A percentile compares a stretch with the other conserved stretches of the same genome.
Evolutionary conservation across 75 land plant genomes (phyloP).

Genomic region (Chamaecyparis obtusa): DNA sequence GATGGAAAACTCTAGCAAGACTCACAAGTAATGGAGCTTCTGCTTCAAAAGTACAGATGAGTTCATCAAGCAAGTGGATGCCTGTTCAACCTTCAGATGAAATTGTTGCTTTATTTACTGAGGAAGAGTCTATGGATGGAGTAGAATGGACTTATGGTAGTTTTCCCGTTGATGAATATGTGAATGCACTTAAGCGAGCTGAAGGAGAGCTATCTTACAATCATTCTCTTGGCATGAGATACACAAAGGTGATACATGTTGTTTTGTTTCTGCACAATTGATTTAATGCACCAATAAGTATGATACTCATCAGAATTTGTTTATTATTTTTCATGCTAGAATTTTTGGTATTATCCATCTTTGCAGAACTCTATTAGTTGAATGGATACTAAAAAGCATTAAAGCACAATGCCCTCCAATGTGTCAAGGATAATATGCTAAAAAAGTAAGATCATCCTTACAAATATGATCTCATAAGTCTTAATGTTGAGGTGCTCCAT

Average conservation of each 20-base stretch:
- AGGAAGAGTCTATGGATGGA: constrained; percentile 48
- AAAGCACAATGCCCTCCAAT: background rate
- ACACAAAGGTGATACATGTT: constrained; percentile 67
- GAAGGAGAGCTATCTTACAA: constrained; percentile 86
- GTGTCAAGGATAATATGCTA: background rate
- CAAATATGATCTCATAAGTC: background rate
- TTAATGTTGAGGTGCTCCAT: background rate
- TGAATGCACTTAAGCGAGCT: constrained; percentile 71
- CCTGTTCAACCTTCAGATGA: constrained; percentile 22
- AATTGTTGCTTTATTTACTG: constrained; percentile 58
- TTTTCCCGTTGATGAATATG: constrained; percentile 83
- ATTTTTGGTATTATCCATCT: background rate
- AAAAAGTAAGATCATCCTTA: background rate
- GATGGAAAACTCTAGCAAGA: constrained; percentile 45
- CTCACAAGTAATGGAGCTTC: constrained; percentile 13
- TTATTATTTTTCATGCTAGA: background rate
- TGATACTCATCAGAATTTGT: background rate
- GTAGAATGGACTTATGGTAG: constrained; percentile 85
- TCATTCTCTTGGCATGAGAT: constrained; percentile 78
- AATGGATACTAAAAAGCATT: background rate
- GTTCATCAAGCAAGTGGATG: constrained; percentile 1
- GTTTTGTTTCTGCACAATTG: background rate
- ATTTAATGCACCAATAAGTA: background rate
- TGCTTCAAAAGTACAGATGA: constrained; percentile 15
- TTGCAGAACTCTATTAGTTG: background rate